Percentiles rank a stretch among this genome's conserved stretches.
phyloP scores from a whole-genome alignment of 148 eudicot genomes.

The Fallopia convolvulus region DNA sequence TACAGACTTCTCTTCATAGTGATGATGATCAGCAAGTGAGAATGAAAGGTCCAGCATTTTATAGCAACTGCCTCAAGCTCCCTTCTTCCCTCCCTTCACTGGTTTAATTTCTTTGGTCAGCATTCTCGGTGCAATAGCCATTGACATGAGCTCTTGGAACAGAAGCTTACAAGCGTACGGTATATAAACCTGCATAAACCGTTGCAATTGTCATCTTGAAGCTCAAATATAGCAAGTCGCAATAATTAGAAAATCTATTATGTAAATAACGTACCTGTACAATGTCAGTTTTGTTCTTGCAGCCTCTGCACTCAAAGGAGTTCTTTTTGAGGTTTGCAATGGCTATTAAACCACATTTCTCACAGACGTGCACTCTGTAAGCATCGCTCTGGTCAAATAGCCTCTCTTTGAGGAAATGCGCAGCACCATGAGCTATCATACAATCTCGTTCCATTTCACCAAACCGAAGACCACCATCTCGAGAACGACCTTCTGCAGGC shows the following conservation, averaged over 20 bases:
- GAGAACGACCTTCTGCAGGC: constrained; percentile 97
- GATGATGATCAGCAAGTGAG: neutral
- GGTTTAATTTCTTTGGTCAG: constrained; percentile 74
- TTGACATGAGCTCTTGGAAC: constrained; percentile 97
- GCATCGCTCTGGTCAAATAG: constrained; percentile 99
- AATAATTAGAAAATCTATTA: neutral
- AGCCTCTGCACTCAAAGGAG: constrained; percentile 92
- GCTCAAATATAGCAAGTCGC: neutral
- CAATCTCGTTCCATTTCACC: constrained; percentile 99
- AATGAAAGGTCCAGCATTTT: neutral
- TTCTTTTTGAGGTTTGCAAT: constrained; percentile 92
- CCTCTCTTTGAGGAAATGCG: constrained; percentile 89
- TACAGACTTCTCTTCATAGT: neutral
- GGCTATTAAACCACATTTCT: constrained; percentile 84
- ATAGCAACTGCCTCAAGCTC: constrained; percentile 21
- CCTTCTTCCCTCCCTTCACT: constrained; percentile 58
- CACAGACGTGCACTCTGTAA: constrained; percentile 89
- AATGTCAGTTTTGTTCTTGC: constrained; percentile 92
- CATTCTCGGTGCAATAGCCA: constrained; percentile 99
- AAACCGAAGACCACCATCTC: constrained; percentile 95
- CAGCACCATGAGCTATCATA: constrained; percentile 99
- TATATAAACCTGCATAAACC: constrained; percentile 62
- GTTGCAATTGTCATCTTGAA: neutral
- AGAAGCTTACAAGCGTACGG: constrained; percentile 96
- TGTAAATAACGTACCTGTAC: constrained; percentile 55